Conservation (phyloP, 2,329 filamentous ascomycete genomes). For the Cercospora beticola region DNA sequence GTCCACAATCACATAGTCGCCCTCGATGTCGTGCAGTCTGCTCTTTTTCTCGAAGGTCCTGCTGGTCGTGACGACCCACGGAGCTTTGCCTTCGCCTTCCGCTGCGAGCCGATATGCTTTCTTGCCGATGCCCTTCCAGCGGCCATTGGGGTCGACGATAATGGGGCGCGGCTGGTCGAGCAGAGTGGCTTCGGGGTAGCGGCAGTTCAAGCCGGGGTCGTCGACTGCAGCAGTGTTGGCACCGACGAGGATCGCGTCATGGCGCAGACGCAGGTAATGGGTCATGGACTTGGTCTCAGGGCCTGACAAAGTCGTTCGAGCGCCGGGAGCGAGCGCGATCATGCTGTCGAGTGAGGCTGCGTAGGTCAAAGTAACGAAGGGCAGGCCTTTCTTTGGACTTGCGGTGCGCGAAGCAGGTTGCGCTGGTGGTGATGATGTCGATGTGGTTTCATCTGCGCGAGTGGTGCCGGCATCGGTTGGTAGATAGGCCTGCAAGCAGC, state of each 20-base stretch:
- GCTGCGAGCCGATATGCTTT: slow-evolving; percentile 67
- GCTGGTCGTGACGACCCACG: slow-evolving; percentile 49
- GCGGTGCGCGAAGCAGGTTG: not conserved
- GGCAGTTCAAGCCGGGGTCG: slow-evolving; percentile 81
- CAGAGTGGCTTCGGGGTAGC: slow-evolving; percentile 57
- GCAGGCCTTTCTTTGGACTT: slow-evolving; percentile 33
- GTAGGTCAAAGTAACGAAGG: slow-evolving; percentile 78
- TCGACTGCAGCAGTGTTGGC: slow-evolving; percentile 82
- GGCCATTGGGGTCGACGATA: slow-evolving; percentile 73
- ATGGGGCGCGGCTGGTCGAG: slow-evolving; percentile 74
- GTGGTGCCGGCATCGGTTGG: slow-evolving; percentile 20
- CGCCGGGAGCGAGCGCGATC: slow-evolving; percentile 69
- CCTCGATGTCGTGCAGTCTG: slow-evolving; percentile 38
- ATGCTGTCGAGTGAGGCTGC: slow-evolving; percentile 85
- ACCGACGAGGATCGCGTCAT: slow-evolving; percentile 83
- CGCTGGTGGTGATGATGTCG: not conserved
- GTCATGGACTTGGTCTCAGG: slow-evolving; percentile 87
- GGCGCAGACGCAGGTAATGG: slow-evolving; percentile 77
- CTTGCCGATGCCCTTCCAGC: slow-evolving; percentile 63
- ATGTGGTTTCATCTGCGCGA: slow-evolving; percentile 4
- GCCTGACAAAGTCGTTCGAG: slow-evolving; percentile 81
- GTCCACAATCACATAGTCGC: slow-evolving; percentile 25
- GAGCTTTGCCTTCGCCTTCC: slow-evolving; percentile 67
- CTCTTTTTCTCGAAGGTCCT: slow-evolving; percentile 2
- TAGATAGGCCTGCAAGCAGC: slow-evolving; percentile 54